Base-by-base conservation (phyloP, 768 basidiomycete genomes). In the Ramaria sp. region DNA sequence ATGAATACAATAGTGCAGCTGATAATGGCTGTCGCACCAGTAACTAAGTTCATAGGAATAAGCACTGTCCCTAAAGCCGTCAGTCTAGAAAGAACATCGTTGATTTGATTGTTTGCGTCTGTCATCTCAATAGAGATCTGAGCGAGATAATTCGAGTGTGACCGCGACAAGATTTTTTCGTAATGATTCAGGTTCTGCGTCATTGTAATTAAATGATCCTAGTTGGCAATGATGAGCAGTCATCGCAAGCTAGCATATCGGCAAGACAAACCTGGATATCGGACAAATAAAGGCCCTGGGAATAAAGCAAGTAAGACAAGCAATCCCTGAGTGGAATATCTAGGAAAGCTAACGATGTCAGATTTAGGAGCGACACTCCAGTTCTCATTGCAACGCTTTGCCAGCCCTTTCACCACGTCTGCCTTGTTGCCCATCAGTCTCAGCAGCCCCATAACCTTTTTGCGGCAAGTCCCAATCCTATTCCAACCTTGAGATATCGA, bases 41-140 rank as follows among this genome's bases (percentile, higher is more conserved):
- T 99, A 49, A 99, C 81, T 67, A 98, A 70, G 68, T 98, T 98
- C 86, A 94, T 96, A 34, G 88, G 96, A 65, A 99, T 85, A 61
- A 98, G 84, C 5, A 99, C 82, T 5, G 96, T 99, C 78, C 96
- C 96, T 44, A 99, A 78, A 6, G 96, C 95, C 0, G 96, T 98
- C 57, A 99, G 74, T 73, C 97, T 97, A 4, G 89, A 91, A 5
- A 98, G 80, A 1, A 99, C 96, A 65, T 98, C 93, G 70, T 99
- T 99, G 73, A 98, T 99, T 72, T 98, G 93, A 68, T 99, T 99
- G 71, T 99, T 99, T 39, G 96, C 96, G 63, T 97, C 94, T 34
- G 92, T 95, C 95, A 98, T 99, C 73, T 98, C 96, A 69, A 99
- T 98, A 41, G 93, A 96, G 61, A 99, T 99, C 64, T 98, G 96